A percentile compares a stretch with the other conserved stretches of the same genome.
phyloP scores from a whole-genome alignment of 768 basidiomycete species.

The Tricholoma sp. region DNA sequence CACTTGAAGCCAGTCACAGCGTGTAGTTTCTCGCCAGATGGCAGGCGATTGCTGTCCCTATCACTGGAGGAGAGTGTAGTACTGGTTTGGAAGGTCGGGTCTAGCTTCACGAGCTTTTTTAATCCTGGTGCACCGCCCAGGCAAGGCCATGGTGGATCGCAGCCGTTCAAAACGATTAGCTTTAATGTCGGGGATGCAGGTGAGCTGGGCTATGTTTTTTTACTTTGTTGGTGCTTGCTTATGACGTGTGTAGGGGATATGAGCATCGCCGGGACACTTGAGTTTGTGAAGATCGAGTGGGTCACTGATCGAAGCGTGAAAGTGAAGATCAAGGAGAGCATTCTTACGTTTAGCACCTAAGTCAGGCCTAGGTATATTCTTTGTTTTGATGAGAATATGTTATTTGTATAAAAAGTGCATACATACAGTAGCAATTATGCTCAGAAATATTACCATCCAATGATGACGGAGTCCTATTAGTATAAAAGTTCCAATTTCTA shows the following conservation, averaged over 20 bases:
- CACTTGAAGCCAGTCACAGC: slow-evolving; percentile 80
- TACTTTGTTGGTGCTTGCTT: background rate
- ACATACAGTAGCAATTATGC: background rate
- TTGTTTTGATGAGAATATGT: background rate
- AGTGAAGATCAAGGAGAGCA: slow-evolving; percentile 75
- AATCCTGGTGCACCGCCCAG: slow-evolving; percentile 87
- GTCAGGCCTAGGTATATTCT: background rate
- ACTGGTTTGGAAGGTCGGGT: slow-evolving; percentile 94
- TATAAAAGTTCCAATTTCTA: background rate
- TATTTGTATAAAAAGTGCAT: background rate
- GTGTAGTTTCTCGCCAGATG: slow-evolving; percentile 91
- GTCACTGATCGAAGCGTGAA: slow-evolving; percentile 75
- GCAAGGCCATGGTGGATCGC: slow-evolving; percentile 76
- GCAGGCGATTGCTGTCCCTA: slow-evolving; percentile 79
- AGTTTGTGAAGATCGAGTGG: slow-evolving; percentile 82
- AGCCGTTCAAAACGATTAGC: slow-evolving; percentile 83
- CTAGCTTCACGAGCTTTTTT: slow-evolving; percentile 85
- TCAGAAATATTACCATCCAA: background rate
- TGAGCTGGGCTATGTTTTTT: slow-evolving; percentile 27
- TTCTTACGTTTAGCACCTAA: slow-evolving; percentile 80
- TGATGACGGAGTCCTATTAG: no score
- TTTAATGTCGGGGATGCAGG: slow-evolving; percentile 86
- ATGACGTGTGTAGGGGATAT: slow-evolving; percentile 27
- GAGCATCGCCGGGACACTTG: slow-evolving; percentile 54
- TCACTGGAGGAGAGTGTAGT: slow-evolving; percentile 82